Percentiles rank a stretch among this genome's conserved stretches.
Conservation (phyloP, 225 moss, liverwort and hornwort species). For the Straminergon stramineum region DNA sequence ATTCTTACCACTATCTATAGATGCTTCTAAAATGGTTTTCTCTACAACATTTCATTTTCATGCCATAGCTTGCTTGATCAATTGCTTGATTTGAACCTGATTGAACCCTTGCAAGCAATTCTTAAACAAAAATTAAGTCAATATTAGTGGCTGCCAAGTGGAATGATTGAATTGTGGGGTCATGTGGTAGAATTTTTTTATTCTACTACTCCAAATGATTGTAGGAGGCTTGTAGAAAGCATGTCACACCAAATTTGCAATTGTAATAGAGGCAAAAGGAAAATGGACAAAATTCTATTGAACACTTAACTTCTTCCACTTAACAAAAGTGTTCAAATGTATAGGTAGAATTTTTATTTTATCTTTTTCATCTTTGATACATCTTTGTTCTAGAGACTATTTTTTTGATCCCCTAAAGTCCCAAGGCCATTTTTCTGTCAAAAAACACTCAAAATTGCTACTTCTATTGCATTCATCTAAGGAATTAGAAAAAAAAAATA, state of each 20-base stretch:
- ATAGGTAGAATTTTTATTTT: no score
- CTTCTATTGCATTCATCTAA: no score
- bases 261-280: background rate
- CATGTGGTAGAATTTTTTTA: background rate
- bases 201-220: background rate
- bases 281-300: background rate
- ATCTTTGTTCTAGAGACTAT: background rate
- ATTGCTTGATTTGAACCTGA: fast-evolving
- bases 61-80: fast-evolving
- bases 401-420: no score
- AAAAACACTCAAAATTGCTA: no score
- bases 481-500: no score
- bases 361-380: background rate
- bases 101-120: background rate
- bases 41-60: background rate
- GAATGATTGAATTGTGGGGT: background rate
- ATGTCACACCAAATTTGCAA: no score
- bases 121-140: background rate
- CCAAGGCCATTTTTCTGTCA: no score
- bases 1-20: background rate
- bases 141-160: fast-evolving
- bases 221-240: no score
- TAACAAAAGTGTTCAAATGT: background rate
- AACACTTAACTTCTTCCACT: background rate
- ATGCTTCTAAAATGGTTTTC: no score